Evolutionary conservation across 2,329 filamentous ascomycete genomes (phyloP), one percentile per base, ranked within the genome.

Genomic region (Sphaceloma murrayae): DNA sequence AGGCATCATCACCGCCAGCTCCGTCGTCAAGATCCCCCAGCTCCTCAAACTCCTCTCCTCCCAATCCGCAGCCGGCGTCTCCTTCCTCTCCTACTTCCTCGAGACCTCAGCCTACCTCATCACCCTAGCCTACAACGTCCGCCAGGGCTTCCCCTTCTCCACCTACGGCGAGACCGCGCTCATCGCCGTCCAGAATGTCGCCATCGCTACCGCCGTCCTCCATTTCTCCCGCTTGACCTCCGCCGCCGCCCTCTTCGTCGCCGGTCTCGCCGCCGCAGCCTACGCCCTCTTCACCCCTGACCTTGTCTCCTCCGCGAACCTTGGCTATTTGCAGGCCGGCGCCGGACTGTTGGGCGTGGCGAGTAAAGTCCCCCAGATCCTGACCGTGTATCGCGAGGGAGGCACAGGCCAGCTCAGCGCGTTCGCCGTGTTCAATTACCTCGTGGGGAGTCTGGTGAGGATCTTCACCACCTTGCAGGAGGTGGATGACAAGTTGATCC

Each of bases 381-480:
- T 79, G 47, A 82, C 88, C 11, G 86, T 96, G 56, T 89, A 79
- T 70, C 72, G 75, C 55, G 72, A 94, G 64, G 88, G 88, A 34
- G 80, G 85, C 29, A 98, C 91, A 4, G 91, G 93, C 17, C 91
- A 98, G 71, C 73, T 98, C 62, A 95, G 87, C 60, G 89, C 91
- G 42, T 96, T 96, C 63, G 85, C 91, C 48, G 91, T 94, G 74
- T 94, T 98, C 75, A 96, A 95, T 72, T 98, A 94, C 67, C 85
- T 98, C 57, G 73, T 80, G 55, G 91, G 93, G 29, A 94, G 87
- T 32, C 77, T 96, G 47, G 85, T 86, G 18, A 84, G 91, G 60
- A 94, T 98, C 68, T 98, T 95, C 66, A 98, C 91, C 22, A 98
- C 93, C 6, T 70, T 98, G 47, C 88, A 96, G 60, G 91, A 98